Evolutionary conservation across 192 early-diverging fungal species (phyloP).

Genomic region (Cetraspora pellucida): DNA sequence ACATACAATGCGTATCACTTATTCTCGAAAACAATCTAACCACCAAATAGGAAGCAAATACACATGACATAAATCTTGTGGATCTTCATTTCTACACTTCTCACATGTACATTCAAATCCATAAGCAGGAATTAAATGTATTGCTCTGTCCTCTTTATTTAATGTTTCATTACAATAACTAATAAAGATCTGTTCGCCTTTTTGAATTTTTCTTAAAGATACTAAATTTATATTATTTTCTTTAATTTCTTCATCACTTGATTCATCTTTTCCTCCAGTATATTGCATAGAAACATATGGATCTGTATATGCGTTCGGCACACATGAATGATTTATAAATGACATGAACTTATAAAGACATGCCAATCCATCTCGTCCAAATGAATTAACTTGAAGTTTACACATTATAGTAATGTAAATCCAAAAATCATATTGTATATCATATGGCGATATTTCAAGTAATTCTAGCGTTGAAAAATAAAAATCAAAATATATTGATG

Average conservation of each 20-base stretch:
- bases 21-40: too few relatives aligned
- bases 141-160: neutral
- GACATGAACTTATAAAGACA: neutral
- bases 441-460: constrained; percentile 6
- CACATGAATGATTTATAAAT: constrained; percentile 19
- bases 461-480: neutral
- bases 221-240: neutral
- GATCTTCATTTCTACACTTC: neutral
- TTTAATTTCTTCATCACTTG: neutral
- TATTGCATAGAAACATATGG: neutral
- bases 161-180: neutral
- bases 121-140: neutral
- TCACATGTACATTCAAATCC: constrained; percentile 8
- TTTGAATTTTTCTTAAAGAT: neutral
- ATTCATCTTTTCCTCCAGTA: neutral
- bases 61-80: too few relatives aligned
- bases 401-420: neutral
- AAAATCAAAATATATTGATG: neutral
- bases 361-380: neutral
- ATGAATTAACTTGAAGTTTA: neutral
- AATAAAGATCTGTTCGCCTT: neutral
- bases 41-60: neutral
- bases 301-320: neutral
- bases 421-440: constrained; percentile 23
- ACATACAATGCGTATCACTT: too few relatives aligned